Percentiles rank a stretch among this genome's conserved stretches.
These are phyloP conservation scores for Aspergillus fumigatiaffinis DNA, from an alignment of 2,329 filamentous ascomycete species.

Conservation along the genomic window DNA sequence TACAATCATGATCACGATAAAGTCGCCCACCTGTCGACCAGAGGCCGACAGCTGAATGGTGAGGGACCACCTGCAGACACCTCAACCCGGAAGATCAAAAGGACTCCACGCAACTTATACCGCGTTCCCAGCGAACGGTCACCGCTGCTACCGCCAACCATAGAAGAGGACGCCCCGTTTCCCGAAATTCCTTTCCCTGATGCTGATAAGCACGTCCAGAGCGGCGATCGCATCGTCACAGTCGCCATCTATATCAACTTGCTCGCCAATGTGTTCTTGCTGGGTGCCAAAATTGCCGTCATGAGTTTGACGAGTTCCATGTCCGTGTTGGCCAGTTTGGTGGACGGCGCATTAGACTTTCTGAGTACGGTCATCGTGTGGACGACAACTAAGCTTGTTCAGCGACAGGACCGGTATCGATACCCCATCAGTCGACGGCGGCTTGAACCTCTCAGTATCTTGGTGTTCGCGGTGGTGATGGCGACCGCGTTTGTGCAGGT, in stretches of 20 bases:
- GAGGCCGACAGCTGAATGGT: slow-evolving; percentile 36
- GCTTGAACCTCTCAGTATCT: slow-evolving; percentile 62
- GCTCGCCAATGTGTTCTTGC: slow-evolving; percentile 68
- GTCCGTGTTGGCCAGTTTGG: slow-evolving; percentile 62
- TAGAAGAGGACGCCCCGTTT: slow-evolving; percentile 60
- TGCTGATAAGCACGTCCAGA: slow-evolving; percentile 54
- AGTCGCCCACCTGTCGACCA: slow-evolving; percentile 29
- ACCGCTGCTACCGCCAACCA: slow-evolving; percentile 19
- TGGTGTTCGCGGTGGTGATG: slow-evolving; percentile 64
- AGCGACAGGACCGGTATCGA: slow-evolving; percentile 57
- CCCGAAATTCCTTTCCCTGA: slow-evolving; percentile 46
- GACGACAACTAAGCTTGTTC: slow-evolving; percentile 57
- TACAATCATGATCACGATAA: slow-evolving; percentile 57
- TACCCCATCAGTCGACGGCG: slow-evolving; percentile 61
- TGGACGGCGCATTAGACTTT: slow-evolving; percentile 64
- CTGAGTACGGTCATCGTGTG: slow-evolving; percentile 63
- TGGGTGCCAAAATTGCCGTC: slow-evolving; percentile 73
- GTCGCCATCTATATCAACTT: slow-evolving; percentile 86
- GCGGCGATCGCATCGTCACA: slow-evolving; percentile 71
- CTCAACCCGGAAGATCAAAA: slow-evolving; percentile 51
- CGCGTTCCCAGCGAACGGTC: slow-evolving; percentile 50
- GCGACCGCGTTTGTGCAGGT: slow-evolving; percentile 62
- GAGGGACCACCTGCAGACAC: slow-evolving; percentile 30
- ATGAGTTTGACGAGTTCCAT: slow-evolving; percentile 69
- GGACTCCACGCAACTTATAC: slow-evolving; percentile 83